Evolutionary conservation across 768 basidiomycete species (phyloP).

Genomic region (Russula earlei): DNA sequence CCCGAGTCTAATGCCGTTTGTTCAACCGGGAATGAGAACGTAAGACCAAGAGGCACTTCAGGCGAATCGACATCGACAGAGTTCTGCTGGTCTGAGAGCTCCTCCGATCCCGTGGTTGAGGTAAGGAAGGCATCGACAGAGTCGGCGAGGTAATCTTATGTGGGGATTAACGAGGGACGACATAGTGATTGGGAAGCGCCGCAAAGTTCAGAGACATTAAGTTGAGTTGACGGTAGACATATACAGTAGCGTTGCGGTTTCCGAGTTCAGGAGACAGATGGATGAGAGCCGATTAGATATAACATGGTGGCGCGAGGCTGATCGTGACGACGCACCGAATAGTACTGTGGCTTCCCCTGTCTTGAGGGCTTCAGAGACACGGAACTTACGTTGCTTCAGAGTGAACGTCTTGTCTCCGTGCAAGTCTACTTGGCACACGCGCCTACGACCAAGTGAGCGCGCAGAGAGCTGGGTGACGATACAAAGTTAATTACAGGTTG

Average conservation of each 20-base stretch:
- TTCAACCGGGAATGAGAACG: slow-evolving; percentile 96
- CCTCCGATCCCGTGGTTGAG: slow-evolving; percentile 25
- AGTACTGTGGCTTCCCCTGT: slow-evolving; percentile 80
- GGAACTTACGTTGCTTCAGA: slow-evolving; percentile 92
- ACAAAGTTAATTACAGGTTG: slow-evolving; percentile 61
- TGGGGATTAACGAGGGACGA: neutral
- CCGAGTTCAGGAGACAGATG: neutral
- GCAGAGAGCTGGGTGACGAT: neutral
- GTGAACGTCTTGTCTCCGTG: slow-evolving; percentile 83
- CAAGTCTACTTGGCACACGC: slow-evolving; percentile 91
- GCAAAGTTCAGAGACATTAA: too few relatives aligned
- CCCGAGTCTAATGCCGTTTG: slow-evolving; percentile 90
- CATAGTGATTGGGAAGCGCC: too few relatives aligned
- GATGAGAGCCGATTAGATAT: neutral
- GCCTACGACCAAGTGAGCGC: slow-evolving; percentile 39
- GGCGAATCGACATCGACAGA: slow-evolving; percentile 26
- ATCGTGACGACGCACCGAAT: slow-evolving; percentile 50
- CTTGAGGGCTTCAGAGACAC: slow-evolving; percentile 88
- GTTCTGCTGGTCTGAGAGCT: neutral
- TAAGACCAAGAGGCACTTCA: slow-evolving; percentile 68
- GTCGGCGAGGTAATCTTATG: slow-evolving; percentile 89
- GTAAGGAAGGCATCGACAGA: slow-evolving; percentile 94
- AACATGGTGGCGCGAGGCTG: neutral
- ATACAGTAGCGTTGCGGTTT: neutral
- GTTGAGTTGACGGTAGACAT: neutral